Percentiles rank a stretch among this genome's conserved stretches.
These are phyloP conservation scores for Aspergillus nanangensis DNA, from an alignment of 495 filamentous ascomycete species.

Conservation along the genomic window DNA sequence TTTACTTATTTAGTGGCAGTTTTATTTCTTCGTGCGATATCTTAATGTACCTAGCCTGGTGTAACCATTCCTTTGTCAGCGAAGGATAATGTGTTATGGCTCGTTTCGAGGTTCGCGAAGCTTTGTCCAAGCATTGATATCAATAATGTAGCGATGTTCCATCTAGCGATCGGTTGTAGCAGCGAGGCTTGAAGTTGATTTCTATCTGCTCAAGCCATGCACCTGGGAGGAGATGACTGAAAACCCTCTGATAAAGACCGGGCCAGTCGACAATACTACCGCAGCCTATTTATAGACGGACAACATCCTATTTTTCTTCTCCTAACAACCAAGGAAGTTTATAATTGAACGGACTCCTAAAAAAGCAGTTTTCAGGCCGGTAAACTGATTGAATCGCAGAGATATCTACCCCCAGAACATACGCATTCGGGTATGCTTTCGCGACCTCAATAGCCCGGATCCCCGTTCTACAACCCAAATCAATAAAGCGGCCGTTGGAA, in stretches of 20 bases:
- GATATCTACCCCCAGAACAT: background rate
- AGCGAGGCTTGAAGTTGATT: background rate
- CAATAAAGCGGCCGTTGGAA: background rate
- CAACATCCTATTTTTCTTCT: slow-evolving; percentile 1
- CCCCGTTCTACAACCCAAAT: slow-evolving; percentile 1
- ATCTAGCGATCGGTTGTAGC: background rate
- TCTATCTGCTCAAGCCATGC: background rate
- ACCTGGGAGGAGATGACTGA: background rate
- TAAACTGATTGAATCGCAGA: background rate
- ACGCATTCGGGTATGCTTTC: background rate
- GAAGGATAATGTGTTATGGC: no score
- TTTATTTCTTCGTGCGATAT: background rate
- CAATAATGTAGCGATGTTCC: background rate
- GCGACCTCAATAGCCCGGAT: background rate
- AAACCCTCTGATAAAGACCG: background rate
- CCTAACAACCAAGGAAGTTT: background rate
- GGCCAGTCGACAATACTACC: slow-evolving; percentile 1
- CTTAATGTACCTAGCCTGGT: background rate
- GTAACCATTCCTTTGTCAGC: background rate
- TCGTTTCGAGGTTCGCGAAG: background rate
- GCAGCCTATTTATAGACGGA: background rate
- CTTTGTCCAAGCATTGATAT: background rate
- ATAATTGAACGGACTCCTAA: background rate
- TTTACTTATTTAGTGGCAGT: background rate
- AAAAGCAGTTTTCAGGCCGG: background rate